phyloP scores from a whole-genome alignment of 2,329 filamentous ascomycete species.

The Aurifilum marmelostoma region DNA sequence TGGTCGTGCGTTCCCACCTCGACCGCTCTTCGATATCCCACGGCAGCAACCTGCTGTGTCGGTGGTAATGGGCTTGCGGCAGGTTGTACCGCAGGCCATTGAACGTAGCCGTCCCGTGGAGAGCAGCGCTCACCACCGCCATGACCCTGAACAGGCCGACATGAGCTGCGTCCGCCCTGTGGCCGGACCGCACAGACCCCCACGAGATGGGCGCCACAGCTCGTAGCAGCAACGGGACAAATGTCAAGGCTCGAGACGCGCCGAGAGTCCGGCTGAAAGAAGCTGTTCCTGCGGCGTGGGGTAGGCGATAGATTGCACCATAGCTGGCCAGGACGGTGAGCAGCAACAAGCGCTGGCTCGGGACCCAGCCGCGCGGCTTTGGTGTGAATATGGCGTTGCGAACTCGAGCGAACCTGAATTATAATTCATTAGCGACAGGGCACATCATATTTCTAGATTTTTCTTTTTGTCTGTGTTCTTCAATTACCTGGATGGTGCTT shows the following conservation, averaged over 20 bases:
- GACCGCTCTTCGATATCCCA: constrained; percentile 50
- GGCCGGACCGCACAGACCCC: constrained; percentile 48
- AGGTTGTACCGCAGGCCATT: constrained; percentile 50
- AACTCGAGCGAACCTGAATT: constrained; percentile 34
- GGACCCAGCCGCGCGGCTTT: constrained; percentile 50
- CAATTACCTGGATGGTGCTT: constrained; percentile 39
- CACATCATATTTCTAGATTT: too few relatives aligned
- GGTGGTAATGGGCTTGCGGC: constrained; percentile 51
- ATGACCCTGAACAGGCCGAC: constrained; percentile 52
- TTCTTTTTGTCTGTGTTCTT: too few relatives aligned
- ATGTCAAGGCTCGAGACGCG: constrained; percentile 44
- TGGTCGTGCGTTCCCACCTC: constrained; percentile 49
- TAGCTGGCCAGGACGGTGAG: constrained; percentile 42
- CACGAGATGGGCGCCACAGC: constrained; percentile 52
- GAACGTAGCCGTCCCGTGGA: constrained; percentile 51
- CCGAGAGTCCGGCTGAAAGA: constrained; percentile 43
- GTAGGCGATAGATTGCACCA: constrained; percentile 41
- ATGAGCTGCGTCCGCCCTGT: constrained; percentile 46
- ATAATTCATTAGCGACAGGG: background rate
- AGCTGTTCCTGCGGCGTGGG: constrained; percentile 45
- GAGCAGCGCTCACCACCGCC: constrained; percentile 46
- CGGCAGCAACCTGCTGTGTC: constrained; percentile 50
- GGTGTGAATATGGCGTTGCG: constrained; percentile 40
- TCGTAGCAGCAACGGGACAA: constrained; percentile 51
- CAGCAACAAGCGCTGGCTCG: constrained; percentile 43